phyloP scores from a whole-genome alignment of 345 rosid genomes.

The Melaleuca quinquenervia region DNA sequence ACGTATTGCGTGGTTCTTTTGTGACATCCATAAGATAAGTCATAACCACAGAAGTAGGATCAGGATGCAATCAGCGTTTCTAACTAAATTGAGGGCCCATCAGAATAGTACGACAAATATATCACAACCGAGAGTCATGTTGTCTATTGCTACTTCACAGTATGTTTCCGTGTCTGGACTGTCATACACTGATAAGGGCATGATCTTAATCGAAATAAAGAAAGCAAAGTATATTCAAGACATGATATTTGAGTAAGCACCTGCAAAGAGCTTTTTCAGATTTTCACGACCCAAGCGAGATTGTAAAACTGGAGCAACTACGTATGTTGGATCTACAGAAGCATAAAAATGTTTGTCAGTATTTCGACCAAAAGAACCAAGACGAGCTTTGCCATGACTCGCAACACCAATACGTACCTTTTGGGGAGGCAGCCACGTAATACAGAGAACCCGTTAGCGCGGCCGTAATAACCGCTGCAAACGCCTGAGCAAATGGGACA shows the following conservation, averaged over 20 bases:
- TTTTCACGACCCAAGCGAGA: conserved; percentile 63
- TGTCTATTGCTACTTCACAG: neutral
- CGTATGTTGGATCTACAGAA: conserved; percentile 72
- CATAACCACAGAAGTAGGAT: neutral
- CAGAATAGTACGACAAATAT: neutral
- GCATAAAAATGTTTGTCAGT: conserved; percentile 1
- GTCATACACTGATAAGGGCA: neutral
- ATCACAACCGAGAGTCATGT: neutral
- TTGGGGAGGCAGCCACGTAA: conserved; percentile 81
- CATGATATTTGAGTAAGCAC: conserved; percentile 13
- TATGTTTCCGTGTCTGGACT: neutral
- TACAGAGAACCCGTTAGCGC: conserved; percentile 88
- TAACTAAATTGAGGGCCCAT: neutral
- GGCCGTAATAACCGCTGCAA: conserved; percentile 91
- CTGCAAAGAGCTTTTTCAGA: conserved; percentile 80
- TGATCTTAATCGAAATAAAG: neutral
- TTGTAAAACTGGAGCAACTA: conserved; percentile 73
- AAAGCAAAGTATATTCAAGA: neutral
- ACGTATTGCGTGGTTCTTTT: neutral
- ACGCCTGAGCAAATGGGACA: conserved; percentile 95
- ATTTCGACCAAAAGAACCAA: neutral
- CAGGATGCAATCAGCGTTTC: neutral
- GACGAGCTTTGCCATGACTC: neutral
- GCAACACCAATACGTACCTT: conserved; percentile 30
- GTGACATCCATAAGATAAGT: neutral